Base-by-base conservation (phyloP, 2,329 filamentous ascomycete species). In the Clonostachys rosea region DNA sequence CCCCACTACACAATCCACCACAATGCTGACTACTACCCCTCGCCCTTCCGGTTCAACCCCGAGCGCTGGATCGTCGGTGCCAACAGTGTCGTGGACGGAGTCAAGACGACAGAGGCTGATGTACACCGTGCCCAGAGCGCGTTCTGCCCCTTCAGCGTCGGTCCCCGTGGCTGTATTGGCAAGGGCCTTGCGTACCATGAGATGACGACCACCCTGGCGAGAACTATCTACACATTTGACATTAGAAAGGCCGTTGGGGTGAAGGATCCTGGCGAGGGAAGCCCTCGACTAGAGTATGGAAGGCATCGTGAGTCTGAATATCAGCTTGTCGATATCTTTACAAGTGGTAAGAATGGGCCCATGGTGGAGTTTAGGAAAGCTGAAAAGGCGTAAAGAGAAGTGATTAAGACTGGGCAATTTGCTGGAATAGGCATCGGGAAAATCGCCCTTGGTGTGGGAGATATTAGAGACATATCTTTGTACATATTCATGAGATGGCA, bases 81-180 rank as follows among this genome's bases (percentile, higher is more conserved):
- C 40, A 57, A 54, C 61, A 74, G 62, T 59, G 62, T 56, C 40
- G 50, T 60, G 30, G 61, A 52, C 33, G 62, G 67, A 37, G 36
- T n/a, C 14, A 63, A 61, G 49, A 54, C 24, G 35, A 10, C 60
- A 20, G 61, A 52, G 34, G 61, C 67, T 36, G 76, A 80, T 45
- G 67, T 80, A 2, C 68, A 72, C 4, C 58, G 70, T 6, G 84
- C 86, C 3, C 78, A 85, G 44, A 75, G 73, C 34, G 87, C 87
- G 1, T 92, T 88, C 65, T 89, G 84, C 52, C 86, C 89, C 2
- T 90, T 90, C 56, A 83, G 78, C 42, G 70, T 88, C 51, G 86
- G 86, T 0, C 81, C 84, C 0, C 69, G 86, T 11, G 84, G 84
- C 3, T 90, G 86, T 58, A 87, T 89, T 47, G 86, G 86, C 1